These are phyloP conservation scores for Sclerotinia trifoliorum DNA, from an alignment of 2,329 filamentous ascomycete species.

Conservation along the genomic window DNA sequence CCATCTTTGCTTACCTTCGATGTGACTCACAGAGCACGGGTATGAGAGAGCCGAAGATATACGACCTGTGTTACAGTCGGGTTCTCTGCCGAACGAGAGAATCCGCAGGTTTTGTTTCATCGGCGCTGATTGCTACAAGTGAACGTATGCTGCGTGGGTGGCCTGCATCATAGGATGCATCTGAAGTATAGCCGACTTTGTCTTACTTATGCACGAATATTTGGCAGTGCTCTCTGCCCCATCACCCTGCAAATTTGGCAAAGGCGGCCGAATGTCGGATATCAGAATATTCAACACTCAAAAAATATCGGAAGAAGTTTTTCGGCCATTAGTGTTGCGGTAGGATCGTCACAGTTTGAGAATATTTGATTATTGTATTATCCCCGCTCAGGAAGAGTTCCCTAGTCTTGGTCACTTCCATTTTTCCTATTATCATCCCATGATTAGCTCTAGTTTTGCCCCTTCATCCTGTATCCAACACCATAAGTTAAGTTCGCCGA, in stretches of 20 bases:
- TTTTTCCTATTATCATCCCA: constrained; percentile 3
- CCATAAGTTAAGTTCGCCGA: constrained; percentile 5
- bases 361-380: neutral
- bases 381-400: constrained; percentile 1
- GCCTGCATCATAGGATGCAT: neutral
- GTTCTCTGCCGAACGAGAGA: neutral
- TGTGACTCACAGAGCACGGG: neutral
- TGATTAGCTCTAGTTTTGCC: constrained; percentile 20
- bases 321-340: neutral
- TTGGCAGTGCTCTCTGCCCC: neutral
- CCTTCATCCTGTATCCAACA: constrained; percentile 4
- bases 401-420: neutral
- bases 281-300: neutral
- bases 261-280: neutral
- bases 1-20: neutral
- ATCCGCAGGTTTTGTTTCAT: neutral
- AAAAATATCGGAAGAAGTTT: neutral
- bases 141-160: neutral
- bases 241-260: constrained; percentile 8
- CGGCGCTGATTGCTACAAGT: neutral
- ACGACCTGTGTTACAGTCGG: neutral
- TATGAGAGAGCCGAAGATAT: neutral
- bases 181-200: neutral
- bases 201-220: neutral
- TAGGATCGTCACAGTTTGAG: neutral